phyloP scores from a whole-genome alignment of 2,329 filamentous ascomycete species.

The Aureobasidium zeae region DNA sequence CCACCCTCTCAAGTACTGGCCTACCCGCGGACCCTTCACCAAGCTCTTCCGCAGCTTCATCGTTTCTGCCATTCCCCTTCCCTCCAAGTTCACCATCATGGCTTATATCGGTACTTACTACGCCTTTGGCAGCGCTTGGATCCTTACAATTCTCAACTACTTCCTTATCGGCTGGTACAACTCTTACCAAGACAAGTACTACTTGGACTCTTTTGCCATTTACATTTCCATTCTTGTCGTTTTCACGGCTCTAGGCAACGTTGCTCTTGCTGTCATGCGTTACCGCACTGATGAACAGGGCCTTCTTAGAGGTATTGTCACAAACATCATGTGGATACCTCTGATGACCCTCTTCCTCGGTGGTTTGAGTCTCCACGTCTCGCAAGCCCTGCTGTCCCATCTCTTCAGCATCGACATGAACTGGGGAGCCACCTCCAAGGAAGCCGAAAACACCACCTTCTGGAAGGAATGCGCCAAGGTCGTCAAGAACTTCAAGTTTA shows the following conservation, averaged over 20 bases:
- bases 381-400: conserved; percentile 33
- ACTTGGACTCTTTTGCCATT: conserved; percentile 67
- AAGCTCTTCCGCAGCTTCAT: conserved; percentile 68
- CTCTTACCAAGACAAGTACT: conserved; percentile 70
- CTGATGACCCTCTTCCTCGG: conserved; percentile 34
- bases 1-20: conserved; percentile 66
- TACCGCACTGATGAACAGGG: conserved; percentile 59
- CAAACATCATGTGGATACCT: conserved; percentile 58
- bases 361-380: conserved; percentile 33
- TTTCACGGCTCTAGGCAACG: conserved; percentile 65
- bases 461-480: conserved; percentile 48
- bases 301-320: conserved; percentile 44
- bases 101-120: conserved; percentile 76
- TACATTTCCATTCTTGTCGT: conserved; percentile 74
- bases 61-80: conserved; percentile 62
- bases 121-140: conserved; percentile 66
- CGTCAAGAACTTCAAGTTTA: conserved; percentile 48
- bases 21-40: conserved; percentile 65
- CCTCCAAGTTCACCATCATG: conserved; percentile 65
- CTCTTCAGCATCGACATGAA: conserved; percentile 34
- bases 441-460: conserved; percentile 48
- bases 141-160: conserved; percentile 65
- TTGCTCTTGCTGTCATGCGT: conserved; percentile 62
- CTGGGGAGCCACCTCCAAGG: conserved; percentile 52
- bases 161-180: conserved; percentile 70